A percentile compares a stretch with the other conserved stretches of the same genome.
Conservation (phyloP, 2,329 filamentous ascomycete species). For the Fusarium buharicum region DNA sequence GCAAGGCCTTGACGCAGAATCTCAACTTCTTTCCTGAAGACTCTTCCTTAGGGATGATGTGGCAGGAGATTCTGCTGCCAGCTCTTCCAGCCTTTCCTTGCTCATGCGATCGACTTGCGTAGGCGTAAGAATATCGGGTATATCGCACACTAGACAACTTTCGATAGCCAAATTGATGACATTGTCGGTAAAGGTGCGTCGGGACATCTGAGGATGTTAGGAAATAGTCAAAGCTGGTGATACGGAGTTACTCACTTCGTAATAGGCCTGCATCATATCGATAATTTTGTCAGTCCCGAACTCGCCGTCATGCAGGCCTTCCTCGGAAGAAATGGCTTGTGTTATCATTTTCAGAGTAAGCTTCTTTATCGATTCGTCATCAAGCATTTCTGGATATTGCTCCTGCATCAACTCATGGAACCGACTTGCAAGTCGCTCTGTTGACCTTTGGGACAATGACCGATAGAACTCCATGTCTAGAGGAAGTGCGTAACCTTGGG, state of each 20-base stretch:
- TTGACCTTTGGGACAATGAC: slow-evolving; percentile 2
- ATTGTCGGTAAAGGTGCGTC: slow-evolving; percentile 59
- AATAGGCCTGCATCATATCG: slow-evolving; percentile 58
- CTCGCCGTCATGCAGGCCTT: slow-evolving; percentile 36
- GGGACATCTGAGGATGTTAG: slow-evolving; percentile 50
- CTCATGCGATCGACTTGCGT: slow-evolving; percentile 45
- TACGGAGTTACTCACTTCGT: slow-evolving; percentile 49
- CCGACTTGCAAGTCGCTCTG: slow-evolving; percentile 23
- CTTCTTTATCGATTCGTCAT: background rate
- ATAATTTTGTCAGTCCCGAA: slow-evolving; percentile 55
- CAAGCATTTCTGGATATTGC: slow-evolving; percentile 40
- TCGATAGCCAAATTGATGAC: slow-evolving; percentile 61
- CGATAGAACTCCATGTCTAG: slow-evolving; percentile 48
- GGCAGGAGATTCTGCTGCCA: slow-evolving; percentile 19
- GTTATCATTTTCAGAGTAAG: slow-evolving; percentile 11
- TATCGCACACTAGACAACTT: slow-evolving; percentile 56
- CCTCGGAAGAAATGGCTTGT: slow-evolving; percentile 4
- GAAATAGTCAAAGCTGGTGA: rapidly evolving
- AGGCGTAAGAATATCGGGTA: slow-evolving; percentile 56
- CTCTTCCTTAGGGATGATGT: slow-evolving; percentile 10
- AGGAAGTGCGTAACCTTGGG: slow-evolving; percentile 43
- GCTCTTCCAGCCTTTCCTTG: slow-evolving; percentile 16
- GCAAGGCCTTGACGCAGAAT: slow-evolving; percentile 19
- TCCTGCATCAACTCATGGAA: slow-evolving; percentile 17
- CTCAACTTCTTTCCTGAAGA: slow-evolving; percentile 20